phyloP scores from a whole-genome alignment of 805 yeast species.

The Babjeviella inositovora region DNA sequence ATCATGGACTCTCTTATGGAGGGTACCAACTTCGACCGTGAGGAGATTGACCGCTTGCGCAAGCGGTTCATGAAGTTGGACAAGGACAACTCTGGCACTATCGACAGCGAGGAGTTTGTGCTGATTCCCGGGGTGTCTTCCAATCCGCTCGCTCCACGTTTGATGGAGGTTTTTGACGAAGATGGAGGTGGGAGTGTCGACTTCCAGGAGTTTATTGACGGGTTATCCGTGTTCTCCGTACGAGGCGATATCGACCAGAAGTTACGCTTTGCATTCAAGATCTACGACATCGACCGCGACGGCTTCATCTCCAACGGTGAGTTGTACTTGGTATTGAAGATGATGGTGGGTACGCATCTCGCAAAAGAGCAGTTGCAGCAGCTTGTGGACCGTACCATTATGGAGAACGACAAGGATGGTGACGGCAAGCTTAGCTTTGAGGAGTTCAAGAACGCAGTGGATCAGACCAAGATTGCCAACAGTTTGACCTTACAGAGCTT shows the following conservation, averaged over 20 bases:
- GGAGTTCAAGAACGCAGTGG: constrained; percentile 65
- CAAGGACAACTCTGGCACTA: constrained; percentile 81
- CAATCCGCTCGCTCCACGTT: constrained; percentile 79
- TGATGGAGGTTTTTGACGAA: constrained; percentile 88
- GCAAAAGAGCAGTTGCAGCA: constrained; percentile 85
- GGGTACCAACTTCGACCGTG: constrained; percentile 76
- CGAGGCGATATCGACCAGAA: constrained; percentile 72
- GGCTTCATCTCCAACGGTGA: constrained; percentile 95
- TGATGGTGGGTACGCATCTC: constrained; percentile 92
- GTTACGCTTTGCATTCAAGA: constrained; percentile 76
- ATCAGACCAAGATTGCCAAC: constrained; percentile 40
- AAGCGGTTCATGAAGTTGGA: constrained; percentile 93
- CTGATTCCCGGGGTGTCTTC: constrained; percentile 84
- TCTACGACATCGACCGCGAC: constrained; percentile 91
- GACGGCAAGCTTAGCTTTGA: constrained; percentile 77
- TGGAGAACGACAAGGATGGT: constrained; percentile 82
- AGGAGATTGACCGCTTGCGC: constrained; percentile 81
- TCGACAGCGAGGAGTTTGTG: constrained; percentile 80
- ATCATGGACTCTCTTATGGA: constrained; percentile 56
- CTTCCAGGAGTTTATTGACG: constrained; percentile 85
- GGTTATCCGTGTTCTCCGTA: constrained; percentile 76
- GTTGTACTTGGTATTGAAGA: constrained; percentile 75
- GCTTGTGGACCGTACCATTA: constrained; percentile 89
- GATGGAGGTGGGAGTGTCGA: constrained; percentile 91
- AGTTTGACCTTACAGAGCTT: constrained; percentile 37